Percentiles rank a stretch among this genome's conserved stretches.
Conservation (phyloP, 129 eudicot species). For the Oenanthe sinensis region DNA sequence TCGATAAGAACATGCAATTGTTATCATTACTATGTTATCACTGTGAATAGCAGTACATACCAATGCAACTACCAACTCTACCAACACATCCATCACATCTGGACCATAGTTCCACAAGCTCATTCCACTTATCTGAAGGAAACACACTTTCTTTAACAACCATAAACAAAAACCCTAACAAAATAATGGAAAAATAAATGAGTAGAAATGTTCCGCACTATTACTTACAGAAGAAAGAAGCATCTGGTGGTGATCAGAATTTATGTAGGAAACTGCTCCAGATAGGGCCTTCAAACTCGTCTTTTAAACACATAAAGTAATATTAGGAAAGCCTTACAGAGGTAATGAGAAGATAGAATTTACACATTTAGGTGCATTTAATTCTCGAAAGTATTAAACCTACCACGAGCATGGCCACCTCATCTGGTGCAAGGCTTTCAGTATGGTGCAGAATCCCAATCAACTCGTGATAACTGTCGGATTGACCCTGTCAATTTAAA, state of each 20-base stretch:
- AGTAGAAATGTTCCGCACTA: neutral
- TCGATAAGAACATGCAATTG: neutral
- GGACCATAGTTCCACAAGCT: constrained; percentile 85
- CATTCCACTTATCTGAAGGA: constrained; percentile 61
- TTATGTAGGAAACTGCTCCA: constrained; percentile 66
- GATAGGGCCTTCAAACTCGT: constrained; percentile 70
- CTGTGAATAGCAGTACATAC: constrained; percentile 28
- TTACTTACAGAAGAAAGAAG: constrained; percentile 71
- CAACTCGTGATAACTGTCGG: constrained; percentile 45
- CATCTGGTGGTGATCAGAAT: constrained; percentile 49
- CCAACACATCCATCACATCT: constrained; percentile 94
- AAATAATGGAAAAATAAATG: neutral
- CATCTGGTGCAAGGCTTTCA: constrained; percentile 47
- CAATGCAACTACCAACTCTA: constrained; percentile 62
- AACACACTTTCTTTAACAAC: neutral
- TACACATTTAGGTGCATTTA: constrained; percentile 1
- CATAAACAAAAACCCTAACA: neutral
- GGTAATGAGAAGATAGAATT: neutral
- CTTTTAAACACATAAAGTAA: constrained; percentile 27
- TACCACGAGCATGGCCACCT: constrained; percentile 88
- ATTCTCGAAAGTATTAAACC: constrained; percentile 6
- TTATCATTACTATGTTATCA: neutral
- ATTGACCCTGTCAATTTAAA: constrained; percentile 42
- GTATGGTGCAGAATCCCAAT: constrained; percentile 50
- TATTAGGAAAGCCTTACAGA: neutral